A percentile compares a stretch with the other conserved stretches of the same genome.
These are phyloP conservation scores for Penicillium sp. DNA, from an alignment of 2,329 filamentous ascomycete species.

Conservation along the genomic window DNA sequence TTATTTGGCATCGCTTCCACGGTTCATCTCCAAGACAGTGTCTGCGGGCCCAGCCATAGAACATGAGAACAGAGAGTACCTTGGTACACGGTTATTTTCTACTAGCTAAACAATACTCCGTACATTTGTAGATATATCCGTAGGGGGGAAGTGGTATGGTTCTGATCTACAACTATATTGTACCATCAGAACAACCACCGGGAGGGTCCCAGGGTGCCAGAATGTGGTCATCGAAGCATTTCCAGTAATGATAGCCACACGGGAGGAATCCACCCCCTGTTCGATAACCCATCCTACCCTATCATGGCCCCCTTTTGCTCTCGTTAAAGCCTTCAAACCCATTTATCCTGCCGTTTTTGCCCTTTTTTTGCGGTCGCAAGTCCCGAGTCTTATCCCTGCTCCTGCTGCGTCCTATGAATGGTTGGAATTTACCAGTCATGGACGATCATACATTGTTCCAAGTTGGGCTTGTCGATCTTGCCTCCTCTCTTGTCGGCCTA, in stretches of 20 bases:
- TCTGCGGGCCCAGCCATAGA: too few relatives aligned
- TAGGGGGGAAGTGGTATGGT: background rate
- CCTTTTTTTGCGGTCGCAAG: slow-evolving; percentile 7
- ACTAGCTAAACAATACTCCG: background rate
- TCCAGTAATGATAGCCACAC: slow-evolving; percentile 26
- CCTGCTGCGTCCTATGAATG: slow-evolving; percentile 9
- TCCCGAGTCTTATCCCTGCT: background rate
- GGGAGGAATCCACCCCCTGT: slow-evolving; percentile 13
- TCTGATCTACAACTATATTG: background rate
- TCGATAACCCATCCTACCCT: slow-evolving; percentile 13
- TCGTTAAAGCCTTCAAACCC: slow-evolving; percentile 9
- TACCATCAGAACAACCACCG: slow-evolving; percentile 10
- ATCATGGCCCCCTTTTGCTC: slow-evolving; percentile 16
- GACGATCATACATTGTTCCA: slow-evolving; percentile 8
- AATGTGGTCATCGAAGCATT: slow-evolving; percentile 19
- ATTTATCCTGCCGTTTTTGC: slow-evolving; percentile 14
- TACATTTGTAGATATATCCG: background rate
- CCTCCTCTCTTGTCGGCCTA: background rate
- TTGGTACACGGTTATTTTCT: background rate
- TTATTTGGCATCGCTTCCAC: slow-evolving; percentile 3
- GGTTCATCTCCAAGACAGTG: background rate
- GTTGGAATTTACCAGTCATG: background rate
- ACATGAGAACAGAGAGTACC: background rate
- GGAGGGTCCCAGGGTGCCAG: slow-evolving; percentile 5
- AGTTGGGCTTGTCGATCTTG: slow-evolving; percentile 11